Percentiles rank a stretch among this genome's conserved stretches.
phyloP scores from a whole-genome alignment of 768 basidiomycete species.

The Lactarius hatsudake region DNA sequence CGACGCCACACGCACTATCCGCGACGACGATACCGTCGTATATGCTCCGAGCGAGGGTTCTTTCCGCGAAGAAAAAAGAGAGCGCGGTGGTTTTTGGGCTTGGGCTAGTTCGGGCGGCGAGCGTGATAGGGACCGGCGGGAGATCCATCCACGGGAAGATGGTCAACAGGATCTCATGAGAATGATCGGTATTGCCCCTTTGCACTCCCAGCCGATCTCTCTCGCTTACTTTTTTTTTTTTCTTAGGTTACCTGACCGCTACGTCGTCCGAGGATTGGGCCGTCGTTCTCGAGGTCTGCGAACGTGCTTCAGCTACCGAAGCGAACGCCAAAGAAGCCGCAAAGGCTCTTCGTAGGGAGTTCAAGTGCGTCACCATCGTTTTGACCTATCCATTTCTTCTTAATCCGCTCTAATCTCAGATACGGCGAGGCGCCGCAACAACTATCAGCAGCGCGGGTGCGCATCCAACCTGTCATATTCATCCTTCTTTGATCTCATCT shows the following conservation, averaged over 20 bases:
- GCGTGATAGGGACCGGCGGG: slow-evolving; percentile 41
- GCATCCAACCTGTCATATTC: background rate
- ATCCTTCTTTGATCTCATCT: slow-evolving; percentile 3
- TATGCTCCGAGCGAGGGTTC: slow-evolving; percentile 28
- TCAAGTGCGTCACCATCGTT: slow-evolving; percentile 55
- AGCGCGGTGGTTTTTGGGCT: slow-evolving; percentile 57
- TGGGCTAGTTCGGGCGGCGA: slow-evolving; percentile 31
- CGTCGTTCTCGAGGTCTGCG: slow-evolving; percentile 82
- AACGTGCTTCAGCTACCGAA: slow-evolving; percentile 72
- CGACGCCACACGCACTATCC: slow-evolving; percentile 30
- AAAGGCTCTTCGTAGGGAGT: slow-evolving; percentile 76
- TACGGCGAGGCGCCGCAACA: slow-evolving; percentile 27
- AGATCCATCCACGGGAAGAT: slow-evolving; percentile 39
- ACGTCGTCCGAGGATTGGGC: slow-evolving; percentile 81
- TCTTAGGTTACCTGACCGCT: slow-evolving; percentile 66
- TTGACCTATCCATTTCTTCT: background rate
- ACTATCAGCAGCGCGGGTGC: slow-evolving; percentile 27
- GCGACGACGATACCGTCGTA: slow-evolving; percentile 35
- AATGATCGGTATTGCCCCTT: slow-evolving; percentile 57
- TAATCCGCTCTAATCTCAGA: slow-evolving; percentile 15
- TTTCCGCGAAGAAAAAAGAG: slow-evolving; percentile 40
- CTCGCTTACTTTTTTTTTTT: slow-evolving; percentile 7
- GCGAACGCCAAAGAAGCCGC: slow-evolving; percentile 79
- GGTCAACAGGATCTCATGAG: slow-evolving; percentile 54
- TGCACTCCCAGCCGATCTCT: background rate